Evolutionary conservation across 495 filamentous ascomycete species (phyloP).

Genomic region (Aspergillus affinis): DNA sequence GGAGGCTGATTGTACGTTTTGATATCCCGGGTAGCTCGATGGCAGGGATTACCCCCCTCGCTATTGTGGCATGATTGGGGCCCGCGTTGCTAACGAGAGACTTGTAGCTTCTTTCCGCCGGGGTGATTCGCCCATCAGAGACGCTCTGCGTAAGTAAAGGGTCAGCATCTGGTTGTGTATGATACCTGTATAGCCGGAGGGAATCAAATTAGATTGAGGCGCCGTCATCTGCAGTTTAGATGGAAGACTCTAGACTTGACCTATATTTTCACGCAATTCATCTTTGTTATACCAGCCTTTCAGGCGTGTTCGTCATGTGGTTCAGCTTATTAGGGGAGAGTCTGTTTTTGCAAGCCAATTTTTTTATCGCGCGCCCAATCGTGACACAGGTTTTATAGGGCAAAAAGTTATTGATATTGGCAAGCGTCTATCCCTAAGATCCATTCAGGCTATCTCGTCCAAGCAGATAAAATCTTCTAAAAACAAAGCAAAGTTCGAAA

Average conservation of each 20-base stretch:
- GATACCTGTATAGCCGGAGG: constrained; percentile 45
- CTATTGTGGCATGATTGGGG: background rate
- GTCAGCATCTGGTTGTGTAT: constrained; percentile 36
- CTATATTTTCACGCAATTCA: constrained; percentile 22
- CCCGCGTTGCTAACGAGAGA: background rate
- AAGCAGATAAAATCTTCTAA: background rate
- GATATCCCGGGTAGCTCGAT: background rate
- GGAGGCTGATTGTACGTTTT: constrained; percentile 61
- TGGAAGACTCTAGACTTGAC: constrained; percentile 21
- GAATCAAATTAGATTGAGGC: constrained; percentile 15
- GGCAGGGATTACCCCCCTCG: constrained; percentile 2
- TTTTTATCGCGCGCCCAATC: background rate
- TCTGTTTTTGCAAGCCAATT: background rate
- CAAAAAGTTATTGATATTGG: background rate
- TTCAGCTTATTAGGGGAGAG: background rate
- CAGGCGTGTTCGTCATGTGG: background rate
- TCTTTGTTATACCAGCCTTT: constrained; percentile 10
- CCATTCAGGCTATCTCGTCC: background rate
- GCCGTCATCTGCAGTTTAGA: constrained; percentile 20
- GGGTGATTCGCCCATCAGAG: constrained; percentile 45
- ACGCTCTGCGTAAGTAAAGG: constrained; percentile 44
- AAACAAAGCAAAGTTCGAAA: background rate
- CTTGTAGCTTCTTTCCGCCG: constrained; percentile 48
- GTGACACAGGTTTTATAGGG: background rate
- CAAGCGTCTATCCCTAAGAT: background rate